Evolutionary conservation across 2,329 filamentous ascomycete species (phyloP).

Genomic region (Beauveria sp.): DNA sequence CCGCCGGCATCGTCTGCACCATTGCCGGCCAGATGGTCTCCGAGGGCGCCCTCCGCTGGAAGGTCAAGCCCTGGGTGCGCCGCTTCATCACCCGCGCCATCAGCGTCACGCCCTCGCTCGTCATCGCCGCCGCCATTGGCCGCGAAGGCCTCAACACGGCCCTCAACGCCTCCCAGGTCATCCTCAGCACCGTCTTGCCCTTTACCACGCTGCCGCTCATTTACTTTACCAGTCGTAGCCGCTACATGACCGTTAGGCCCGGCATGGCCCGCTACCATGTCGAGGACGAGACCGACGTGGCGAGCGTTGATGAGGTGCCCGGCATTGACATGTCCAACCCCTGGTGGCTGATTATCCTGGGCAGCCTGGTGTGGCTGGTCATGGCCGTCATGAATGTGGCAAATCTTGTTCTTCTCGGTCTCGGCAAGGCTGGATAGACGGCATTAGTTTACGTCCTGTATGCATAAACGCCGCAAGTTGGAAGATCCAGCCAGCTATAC

Average conservation of each 20-base stretch:
- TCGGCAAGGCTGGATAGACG: constrained; percentile 14
- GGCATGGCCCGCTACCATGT: constrained; percentile 30
- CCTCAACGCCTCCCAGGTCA: constrained; percentile 70
- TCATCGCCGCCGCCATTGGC: constrained; percentile 75
- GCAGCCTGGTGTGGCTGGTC: constrained; percentile 59
- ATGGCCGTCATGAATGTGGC: constrained; percentile 77
- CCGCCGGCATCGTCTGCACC: constrained; percentile 80
- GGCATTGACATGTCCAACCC: constrained; percentile 62
- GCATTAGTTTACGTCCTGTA: not conserved
- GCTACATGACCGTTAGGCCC: constrained; percentile 67
- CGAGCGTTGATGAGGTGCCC: not conserved
- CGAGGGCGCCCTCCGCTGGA: constrained; percentile 74
- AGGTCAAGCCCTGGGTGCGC: constrained; percentile 67
- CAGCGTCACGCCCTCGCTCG: constrained; percentile 73
- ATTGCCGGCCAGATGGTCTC: constrained; percentile 86
- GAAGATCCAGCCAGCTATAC: not conserved
- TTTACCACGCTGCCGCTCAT: constrained; percentile 79
- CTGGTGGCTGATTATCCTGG: constrained; percentile 52
- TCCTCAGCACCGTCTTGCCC: constrained; percentile 68
- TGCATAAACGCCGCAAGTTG: not conserved
- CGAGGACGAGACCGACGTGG: constrained; percentile 18
- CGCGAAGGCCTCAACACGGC: constrained; percentile 61
- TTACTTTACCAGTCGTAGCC: constrained; percentile 72
- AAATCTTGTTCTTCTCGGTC: constrained; percentile 57
- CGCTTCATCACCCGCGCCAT: constrained; percentile 70